Percentiles rank a stretch among this genome's conserved stretches.
Evolutionary conservation across 2,329 filamentous ascomycete genomes (phyloP).

Genomic region (Eutypella sp.): DNA sequence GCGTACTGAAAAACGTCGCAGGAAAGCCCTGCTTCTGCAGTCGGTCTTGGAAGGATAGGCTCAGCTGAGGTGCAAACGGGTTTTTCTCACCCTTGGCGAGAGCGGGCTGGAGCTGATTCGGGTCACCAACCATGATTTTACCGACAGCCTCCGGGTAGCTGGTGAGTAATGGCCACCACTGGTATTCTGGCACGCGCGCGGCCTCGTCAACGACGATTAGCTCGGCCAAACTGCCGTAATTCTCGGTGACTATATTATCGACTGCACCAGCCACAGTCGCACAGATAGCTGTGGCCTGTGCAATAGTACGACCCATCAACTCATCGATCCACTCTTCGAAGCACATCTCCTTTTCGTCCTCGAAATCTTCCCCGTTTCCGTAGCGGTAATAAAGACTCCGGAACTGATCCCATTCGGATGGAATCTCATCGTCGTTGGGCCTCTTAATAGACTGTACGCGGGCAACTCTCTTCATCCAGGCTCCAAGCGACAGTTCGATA

Average conservation of each 20-base stretch:
- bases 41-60: background rate
- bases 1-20: background rate
- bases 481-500: background rate
- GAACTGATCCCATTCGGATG: background rate
- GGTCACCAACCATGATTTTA: constrained; percentile 3
- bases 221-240: background rate
- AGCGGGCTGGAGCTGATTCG: background rate
- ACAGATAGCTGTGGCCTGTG: background rate
- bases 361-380: background rate
- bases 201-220: constrained; percentile 2
- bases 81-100: background rate
- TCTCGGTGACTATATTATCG: background rate
- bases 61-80: background rate
- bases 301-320: background rate
- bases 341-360: background rate
- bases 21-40: background rate
- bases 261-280: constrained; percentile 1
- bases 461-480: background rate
- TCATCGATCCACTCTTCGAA: background rate
- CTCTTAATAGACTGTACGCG: background rate
- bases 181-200: background rate
- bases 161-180: constrained; percentile 1
- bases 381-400: background rate
- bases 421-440: background rate
- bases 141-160: background rate